Evolutionary conservation across 352 stramenopile species (phyloP), one percentile per base, ranked within the genome.

Genomic region (Pythium brachiatum): DNA sequence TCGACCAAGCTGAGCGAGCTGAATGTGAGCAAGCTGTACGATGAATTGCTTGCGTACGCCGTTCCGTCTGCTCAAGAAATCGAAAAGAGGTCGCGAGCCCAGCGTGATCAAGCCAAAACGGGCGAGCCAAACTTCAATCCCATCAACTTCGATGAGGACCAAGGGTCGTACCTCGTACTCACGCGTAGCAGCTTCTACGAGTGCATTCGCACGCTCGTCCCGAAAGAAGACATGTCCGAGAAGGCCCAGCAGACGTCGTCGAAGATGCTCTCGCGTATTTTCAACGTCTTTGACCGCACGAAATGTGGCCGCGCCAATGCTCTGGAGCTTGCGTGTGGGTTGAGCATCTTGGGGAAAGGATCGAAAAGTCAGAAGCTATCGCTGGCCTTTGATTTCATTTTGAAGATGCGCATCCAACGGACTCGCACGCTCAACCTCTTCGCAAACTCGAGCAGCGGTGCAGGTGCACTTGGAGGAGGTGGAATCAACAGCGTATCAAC

Each of bases 311-410:
- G 84, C 38, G 87, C 94, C 34, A 93, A 94, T 55, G 87, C 82
- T 0, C 62, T 96, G 3, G 87, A 96, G 53, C 71, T 96, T n/a
- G 87, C 83, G 13, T 96, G 87, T 50, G 87, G 87, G 3, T 68
- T 96, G 58, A 94, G 83, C 56, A 94, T 96, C 51, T 51, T 96
- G 16, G 87, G 87, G 9, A 85, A 86, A 65, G 87, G 87, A 7
- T 90, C 83, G 2, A 96, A 96, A 56, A 92, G 81, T 46, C 87
- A 94, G 54, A 96, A 96, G 63, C 70, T 96, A 9, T 85, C 83
- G 9, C 75, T 90, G 44, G 85, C 86, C 6, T 96, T 96, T 46
- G 87, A 96, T 11, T 92, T 96, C 39, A 90, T 96, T 66, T 87
- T 81, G 11, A 91, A 90, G 60, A 87, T 96, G 80, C 71, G 81